Conservation (phyloP, 257 asterid species). For the Gentiana macrophylla region DNA sequence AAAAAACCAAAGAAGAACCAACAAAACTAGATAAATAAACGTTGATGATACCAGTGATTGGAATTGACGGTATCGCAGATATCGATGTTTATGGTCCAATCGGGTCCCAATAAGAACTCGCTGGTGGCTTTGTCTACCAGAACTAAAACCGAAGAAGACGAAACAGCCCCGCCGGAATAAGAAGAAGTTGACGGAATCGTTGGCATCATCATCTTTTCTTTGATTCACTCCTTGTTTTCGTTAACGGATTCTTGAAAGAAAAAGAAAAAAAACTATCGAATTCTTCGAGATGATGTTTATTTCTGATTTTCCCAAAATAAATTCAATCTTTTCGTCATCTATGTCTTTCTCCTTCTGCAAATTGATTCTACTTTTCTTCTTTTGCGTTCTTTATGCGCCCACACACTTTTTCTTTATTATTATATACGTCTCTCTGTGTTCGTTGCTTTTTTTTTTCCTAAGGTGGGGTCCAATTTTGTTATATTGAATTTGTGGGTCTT, state of each 20-base stretch:
- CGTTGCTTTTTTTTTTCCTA: too few relatives aligned
- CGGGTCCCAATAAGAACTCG: constrained; percentile 94
- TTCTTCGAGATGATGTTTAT: too few relatives aligned
- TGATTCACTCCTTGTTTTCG: neutral
- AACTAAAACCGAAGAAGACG: constrained; percentile 48
- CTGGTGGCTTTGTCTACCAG: constrained; percentile 95
- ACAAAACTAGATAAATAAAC: neutral
- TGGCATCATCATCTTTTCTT: constrained; percentile 19
- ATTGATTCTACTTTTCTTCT: too few relatives aligned
- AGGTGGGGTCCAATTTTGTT: too few relatives aligned
- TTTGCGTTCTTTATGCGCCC: too few relatives aligned
- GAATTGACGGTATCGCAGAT: constrained; percentile 75
- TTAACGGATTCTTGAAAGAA: neutral
- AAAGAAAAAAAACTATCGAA: too few relatives aligned
- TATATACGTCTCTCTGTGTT: too few relatives aligned
- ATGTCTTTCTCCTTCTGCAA: too few relatives aligned
- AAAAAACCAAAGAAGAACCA: neutral
- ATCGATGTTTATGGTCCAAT: constrained; percentile 92
- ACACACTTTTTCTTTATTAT: too few relatives aligned
- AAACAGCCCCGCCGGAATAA: constrained; percentile 9
- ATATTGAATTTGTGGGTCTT: too few relatives aligned
- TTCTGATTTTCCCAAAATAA: too few relatives aligned
- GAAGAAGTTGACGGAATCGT: constrained; percentile 17
- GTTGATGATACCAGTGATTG: constrained; percentile 48
- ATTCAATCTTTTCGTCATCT: too few relatives aligned